Percentiles rank a stretch among this genome's conserved stretches.
phyloP scores from a whole-genome alignment of 108 stramenopile genomes.

The Ochromonas danica region DNA sequence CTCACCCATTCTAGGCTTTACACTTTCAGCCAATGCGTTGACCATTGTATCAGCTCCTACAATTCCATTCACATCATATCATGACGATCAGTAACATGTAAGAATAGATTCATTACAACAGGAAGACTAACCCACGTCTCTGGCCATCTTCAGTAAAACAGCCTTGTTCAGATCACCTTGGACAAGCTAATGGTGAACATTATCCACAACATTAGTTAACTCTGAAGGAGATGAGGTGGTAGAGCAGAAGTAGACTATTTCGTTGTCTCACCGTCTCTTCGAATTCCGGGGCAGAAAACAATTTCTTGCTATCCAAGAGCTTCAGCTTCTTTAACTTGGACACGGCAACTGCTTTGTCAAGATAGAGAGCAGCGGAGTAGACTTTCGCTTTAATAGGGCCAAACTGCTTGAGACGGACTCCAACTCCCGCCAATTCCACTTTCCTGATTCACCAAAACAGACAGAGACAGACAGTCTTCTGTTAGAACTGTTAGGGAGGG shows the following conservation, averaged over 20 bases:
- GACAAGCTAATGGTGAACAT: neutral
- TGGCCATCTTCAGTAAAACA: constrained; percentile 53
- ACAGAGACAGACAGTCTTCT: neutral
- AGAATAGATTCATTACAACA: too few relatives aligned
- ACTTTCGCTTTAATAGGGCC: constrained; percentile 53
- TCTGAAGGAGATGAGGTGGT: too few relatives aligned
- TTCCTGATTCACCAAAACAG: neutral
- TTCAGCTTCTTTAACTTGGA: constrained; percentile 41
- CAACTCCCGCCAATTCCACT: constrained; percentile 46
- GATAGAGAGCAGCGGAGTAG: constrained; percentile 53
- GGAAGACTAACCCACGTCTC: too few relatives aligned
- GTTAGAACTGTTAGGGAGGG: neutral
- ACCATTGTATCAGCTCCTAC: constrained; percentile 58
- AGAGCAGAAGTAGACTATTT: too few relatives aligned
- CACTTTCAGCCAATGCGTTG: constrained; percentile 52
- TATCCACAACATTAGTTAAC: too few relatives aligned
- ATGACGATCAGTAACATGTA: too few relatives aligned
- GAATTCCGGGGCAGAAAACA: constrained; percentile 25
- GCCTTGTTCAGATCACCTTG: neutral
- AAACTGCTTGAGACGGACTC: constrained; percentile 55
- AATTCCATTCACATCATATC: too few relatives aligned
- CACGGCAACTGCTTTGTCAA: constrained; percentile 41
- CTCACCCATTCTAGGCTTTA: constrained; percentile 53
- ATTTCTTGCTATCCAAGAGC: constrained; percentile 29
- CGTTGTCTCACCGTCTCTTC: too few relatives aligned